phyloP scores from a whole-genome alignment of 148 eudicot genomes.

The Nyssa sinensis region DNA sequence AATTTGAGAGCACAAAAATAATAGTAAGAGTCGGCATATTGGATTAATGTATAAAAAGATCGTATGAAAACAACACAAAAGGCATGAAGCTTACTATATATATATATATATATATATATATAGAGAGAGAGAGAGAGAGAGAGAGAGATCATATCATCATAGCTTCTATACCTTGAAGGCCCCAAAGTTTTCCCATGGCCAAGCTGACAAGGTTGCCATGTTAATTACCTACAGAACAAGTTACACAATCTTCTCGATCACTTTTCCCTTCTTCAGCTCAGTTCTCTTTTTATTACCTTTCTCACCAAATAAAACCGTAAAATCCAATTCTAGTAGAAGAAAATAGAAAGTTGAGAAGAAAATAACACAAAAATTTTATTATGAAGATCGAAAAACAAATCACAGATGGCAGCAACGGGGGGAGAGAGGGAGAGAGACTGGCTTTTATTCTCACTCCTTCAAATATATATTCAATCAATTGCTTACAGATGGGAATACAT shows the following conservation, averaged over 20 bases:
- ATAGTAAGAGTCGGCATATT: background rate
- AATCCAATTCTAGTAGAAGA: background rate
- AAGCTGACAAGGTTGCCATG: slow-evolving; percentile 52
- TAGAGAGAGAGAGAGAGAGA: background rate
- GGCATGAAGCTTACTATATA: no score
- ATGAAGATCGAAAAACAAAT: background rate
- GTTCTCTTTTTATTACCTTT: no score
- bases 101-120: background rate
- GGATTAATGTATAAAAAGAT: no score
- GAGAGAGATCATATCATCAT: background rate
- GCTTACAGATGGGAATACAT: background rate
- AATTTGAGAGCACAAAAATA: background rate
- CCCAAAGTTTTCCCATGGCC: slow-evolving; percentile 73
- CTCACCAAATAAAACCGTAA: no score
- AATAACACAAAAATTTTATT: background rate
- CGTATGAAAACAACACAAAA: no score
- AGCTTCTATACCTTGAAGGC: slow-evolving; percentile 43
- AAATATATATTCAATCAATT: no score
- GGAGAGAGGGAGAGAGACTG: background rate
- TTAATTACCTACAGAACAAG: no score
- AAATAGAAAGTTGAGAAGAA: background rate
- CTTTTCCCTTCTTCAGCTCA: background rate
- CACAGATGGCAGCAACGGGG: background rate
- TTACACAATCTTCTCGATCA: background rate
- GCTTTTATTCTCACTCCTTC: background rate